Evolutionary conservation across 2,329 filamentous ascomycete genomes (phyloP).

Genomic region (Pseudocercospora crystallina): DNA sequence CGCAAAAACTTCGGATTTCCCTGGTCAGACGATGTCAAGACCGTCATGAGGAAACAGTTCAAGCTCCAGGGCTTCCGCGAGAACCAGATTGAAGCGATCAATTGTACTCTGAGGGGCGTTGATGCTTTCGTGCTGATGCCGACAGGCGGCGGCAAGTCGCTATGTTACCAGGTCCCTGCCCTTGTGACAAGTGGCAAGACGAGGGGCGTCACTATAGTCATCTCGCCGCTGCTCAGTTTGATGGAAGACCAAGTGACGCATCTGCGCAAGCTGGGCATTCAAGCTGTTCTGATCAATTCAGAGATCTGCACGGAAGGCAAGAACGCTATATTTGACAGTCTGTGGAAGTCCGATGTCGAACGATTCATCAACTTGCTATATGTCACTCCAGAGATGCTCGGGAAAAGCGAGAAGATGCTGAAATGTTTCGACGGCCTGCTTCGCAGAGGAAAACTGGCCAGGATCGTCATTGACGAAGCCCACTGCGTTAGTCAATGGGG

Average conservation of each 20-base stretch:
- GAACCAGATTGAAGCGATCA: conserved; percentile 94
- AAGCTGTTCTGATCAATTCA: conserved; percentile 79
- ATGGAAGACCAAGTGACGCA: conserved; percentile 97
- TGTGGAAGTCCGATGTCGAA: conserved; percentile 66
- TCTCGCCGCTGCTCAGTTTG: conserved; percentile 90
- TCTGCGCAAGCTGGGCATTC: conserved; percentile 70
- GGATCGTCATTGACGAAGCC: conserved; percentile 97
- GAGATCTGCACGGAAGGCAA: conserved; percentile 66
- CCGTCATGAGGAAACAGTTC: conserved; percentile 78
- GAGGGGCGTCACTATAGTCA: conserved; percentile 81
- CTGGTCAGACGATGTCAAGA: conserved; percentile 85
- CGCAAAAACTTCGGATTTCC: conserved; percentile 46
- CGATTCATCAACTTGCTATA: conserved; percentile 83
- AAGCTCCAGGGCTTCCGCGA: conserved; percentile 81
- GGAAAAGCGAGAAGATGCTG: conserved; percentile 71
- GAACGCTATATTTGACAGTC: conserved; percentile 62
- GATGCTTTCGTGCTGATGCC: conserved; percentile 98
- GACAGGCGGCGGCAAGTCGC: conserved; percentile 91
- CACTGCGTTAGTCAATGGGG: conserved; percentile 99
- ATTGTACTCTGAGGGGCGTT: conserved; percentile 80
- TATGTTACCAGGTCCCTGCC: conserved; percentile 94
- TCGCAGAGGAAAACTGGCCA: conserved; percentile 69
- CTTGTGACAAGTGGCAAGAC: conserved; percentile 79
- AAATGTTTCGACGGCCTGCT: conserved; percentile 68
- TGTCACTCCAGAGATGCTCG: conserved; percentile 95